Conservation (phyloP, 179 eudicot genomes). For the Actinidia arguta region DNA sequence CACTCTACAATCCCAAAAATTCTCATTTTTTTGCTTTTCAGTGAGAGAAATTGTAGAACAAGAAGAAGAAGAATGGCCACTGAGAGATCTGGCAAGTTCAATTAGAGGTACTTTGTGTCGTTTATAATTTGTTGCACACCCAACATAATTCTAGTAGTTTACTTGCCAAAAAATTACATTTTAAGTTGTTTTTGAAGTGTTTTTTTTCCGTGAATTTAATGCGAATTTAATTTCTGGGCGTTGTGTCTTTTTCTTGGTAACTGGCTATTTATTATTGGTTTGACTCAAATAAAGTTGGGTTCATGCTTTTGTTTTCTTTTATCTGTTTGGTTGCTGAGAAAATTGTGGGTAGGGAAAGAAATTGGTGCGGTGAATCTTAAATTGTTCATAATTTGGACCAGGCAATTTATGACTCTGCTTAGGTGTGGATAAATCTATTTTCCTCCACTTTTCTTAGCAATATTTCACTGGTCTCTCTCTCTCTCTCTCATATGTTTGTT, state of each 20-base stretch:
- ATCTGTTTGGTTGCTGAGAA: conserved; percentile 22
- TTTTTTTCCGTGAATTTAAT: background rate
- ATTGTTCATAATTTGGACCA: background rate
- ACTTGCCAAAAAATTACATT: background rate
- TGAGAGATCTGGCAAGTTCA: conserved; percentile 12
- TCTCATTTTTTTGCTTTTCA: background rate
- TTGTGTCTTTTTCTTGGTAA: background rate
- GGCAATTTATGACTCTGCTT: background rate
- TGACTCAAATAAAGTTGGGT: conserved; percentile 7
- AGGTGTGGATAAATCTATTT: background rate
- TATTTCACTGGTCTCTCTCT: background rate
- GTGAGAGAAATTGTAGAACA: background rate
- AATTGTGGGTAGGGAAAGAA: conserved; percentile 4
- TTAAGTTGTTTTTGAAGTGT: background rate
- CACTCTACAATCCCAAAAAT: background rate
- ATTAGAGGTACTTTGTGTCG: background rate
- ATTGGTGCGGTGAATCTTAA: background rate
- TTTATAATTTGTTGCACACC: background rate
- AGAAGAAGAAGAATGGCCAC: background rate
- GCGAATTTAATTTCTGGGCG: conserved; percentile 24
- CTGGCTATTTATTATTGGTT: background rate
- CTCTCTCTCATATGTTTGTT: background rate
- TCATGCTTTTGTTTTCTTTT: background rate
- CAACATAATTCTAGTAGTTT: background rate
- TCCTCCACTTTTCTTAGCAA: background rate